These are phyloP conservation scores for Closterium sp. DNA, from an alignment of 139 green algal genomes.

Conservation along the genomic window DNA sequence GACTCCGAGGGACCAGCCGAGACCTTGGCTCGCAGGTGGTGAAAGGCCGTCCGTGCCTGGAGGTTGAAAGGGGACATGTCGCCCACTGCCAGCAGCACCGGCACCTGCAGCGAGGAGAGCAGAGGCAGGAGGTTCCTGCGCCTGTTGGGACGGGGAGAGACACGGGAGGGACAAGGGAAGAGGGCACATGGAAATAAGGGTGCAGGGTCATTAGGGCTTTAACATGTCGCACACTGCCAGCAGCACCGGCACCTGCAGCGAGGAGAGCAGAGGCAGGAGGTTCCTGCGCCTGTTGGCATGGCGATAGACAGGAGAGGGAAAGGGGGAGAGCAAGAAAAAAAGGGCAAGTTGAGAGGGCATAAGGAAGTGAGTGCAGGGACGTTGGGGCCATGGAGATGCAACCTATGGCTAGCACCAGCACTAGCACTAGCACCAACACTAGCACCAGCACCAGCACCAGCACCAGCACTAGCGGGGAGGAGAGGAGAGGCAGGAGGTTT, in stretches of 20 bases:
- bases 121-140: not conserved
- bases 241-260: not conserved
- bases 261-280: not conserved
- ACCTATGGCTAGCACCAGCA: no score
- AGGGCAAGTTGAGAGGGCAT: not conserved
- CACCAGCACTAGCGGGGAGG: no score
- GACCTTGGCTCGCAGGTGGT: not conserved
- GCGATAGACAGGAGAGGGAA: not conserved
- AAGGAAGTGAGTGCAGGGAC: no score
- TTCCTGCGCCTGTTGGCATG: not conserved
- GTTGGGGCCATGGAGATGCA: no score
- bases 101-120: not conserved
- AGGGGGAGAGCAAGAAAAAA: not conserved
- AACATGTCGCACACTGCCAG: not conserved
- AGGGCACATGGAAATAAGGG: no score
- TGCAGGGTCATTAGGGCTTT: no score
- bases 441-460: no score
- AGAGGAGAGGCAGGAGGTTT: no score
- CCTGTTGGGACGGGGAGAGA: not conserved
- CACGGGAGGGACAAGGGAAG: not conserved
- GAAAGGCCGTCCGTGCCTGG: not conserved
- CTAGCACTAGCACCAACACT: no score
- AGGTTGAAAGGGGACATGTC: not conserved
- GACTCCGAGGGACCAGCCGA: no score
- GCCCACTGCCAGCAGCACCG: not conserved